These are phyloP conservation scores for Penicillium daleae DNA, from an alignment of 495 filamentous ascomycete genomes.

Conservation along the genomic window DNA sequence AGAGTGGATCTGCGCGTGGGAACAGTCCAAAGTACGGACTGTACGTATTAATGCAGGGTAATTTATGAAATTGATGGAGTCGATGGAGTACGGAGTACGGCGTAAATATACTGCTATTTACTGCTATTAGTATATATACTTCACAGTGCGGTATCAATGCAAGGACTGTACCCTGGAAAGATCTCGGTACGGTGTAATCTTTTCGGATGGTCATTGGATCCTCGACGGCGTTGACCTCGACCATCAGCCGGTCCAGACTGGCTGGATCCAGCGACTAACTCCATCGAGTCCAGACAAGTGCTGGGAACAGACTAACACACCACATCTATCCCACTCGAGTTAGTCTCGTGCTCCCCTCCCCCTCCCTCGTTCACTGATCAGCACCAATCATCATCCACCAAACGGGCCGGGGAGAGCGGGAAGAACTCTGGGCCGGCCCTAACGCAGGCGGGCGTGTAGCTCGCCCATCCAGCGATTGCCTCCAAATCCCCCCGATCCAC, in stretches of 20 bases:
- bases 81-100: too few relatives aligned
- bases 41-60: neutral
- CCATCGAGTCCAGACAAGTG: neutral
- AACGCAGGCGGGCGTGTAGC: neutral
- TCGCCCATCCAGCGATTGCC: too few relatives aligned
- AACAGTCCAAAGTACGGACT: neutral
- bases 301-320: neutral
- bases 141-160: too few relatives aligned
- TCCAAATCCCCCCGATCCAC: neutral
- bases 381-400: neutral
- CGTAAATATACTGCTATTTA: too few relatives aligned
- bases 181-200: neutral
- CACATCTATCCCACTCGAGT: neutral
- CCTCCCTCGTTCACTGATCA: neutral
- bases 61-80: neutral
- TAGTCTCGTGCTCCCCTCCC: neutral
- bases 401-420: neutral
- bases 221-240: too few relatives aligned
- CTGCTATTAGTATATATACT: too few relatives aligned
- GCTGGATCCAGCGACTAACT: too few relatives aligned
- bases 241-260: too few relatives aligned
- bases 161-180: too few relatives aligned
- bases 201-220: neutral
- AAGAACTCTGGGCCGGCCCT: conserved; percentile 3
- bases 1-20: neutral